Evolutionary conservation across 2,329 filamentous ascomycete species (phyloP).

Genomic region (Aureobasidium sp.): DNA sequence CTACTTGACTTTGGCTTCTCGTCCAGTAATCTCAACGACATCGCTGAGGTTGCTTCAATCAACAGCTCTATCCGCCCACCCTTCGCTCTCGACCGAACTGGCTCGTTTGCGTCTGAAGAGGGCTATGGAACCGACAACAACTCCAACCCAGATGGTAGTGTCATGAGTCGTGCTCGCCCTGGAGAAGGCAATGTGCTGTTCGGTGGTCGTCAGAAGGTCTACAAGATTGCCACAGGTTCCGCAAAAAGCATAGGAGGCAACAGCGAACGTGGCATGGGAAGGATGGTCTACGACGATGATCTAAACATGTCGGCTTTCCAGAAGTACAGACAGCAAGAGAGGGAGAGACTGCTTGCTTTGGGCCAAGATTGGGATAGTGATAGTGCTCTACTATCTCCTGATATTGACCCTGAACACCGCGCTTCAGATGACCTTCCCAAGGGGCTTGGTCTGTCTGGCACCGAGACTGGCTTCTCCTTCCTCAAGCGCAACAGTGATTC

Average conservation of each 20-base stretch:
- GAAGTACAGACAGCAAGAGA: slow-evolving; percentile 55
- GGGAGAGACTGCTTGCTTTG: slow-evolving; percentile 43
- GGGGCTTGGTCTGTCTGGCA: slow-evolving; percentile 10
- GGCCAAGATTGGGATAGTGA: slow-evolving; percentile 14
- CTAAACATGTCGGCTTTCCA: slow-evolving; percentile 78
- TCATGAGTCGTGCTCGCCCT: slow-evolving; percentile 80
- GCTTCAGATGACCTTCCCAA: slow-evolving; percentile 30
- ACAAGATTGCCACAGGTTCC: slow-evolving; percentile 62
- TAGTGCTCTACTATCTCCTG: slow-evolving; percentile 17
- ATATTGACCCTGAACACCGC: slow-evolving; percentile 23
- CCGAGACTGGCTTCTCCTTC: slow-evolving; percentile 37
- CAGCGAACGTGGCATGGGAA: slow-evolving; percentile 47
- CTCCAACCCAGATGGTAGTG: slow-evolving; percentile 53
- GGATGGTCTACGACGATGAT: slow-evolving; percentile 78
- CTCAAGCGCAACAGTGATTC: slow-evolving; percentile 75
- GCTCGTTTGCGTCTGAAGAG: slow-evolving; percentile 59
- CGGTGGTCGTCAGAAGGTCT: slow-evolving; percentile 92
- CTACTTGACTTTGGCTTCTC: slow-evolving; percentile 63
- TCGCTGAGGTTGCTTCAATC: slow-evolving; percentile 84
- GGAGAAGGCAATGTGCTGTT: slow-evolving; percentile 89
- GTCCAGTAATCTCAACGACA: slow-evolving; percentile 61
- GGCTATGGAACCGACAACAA: slow-evolving; percentile 59
- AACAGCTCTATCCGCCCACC: slow-evolving; percentile 54
- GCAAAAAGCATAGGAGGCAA: slow-evolving; percentile 36
- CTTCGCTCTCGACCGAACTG: slow-evolving; percentile 50